Percentiles rank a stretch among this genome's conserved stretches.
Evolutionary conservation across 2,329 filamentous ascomycete genomes (phyloP).

Genomic region (Penicillium sp.): DNA sequence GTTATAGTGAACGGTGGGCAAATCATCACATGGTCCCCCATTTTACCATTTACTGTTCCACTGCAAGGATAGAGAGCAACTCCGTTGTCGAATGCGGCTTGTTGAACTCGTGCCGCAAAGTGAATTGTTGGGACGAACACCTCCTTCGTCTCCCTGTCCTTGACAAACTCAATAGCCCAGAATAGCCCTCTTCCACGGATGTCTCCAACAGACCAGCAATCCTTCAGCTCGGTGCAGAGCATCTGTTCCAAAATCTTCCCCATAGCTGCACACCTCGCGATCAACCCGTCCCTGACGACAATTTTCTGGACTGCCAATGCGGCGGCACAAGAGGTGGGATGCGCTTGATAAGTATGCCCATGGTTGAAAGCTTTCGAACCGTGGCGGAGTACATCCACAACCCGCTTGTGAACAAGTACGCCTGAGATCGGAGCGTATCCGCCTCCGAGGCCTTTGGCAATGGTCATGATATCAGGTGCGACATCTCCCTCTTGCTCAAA

Average conservation of each 20-base stretch:
- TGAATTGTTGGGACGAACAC: not conserved
- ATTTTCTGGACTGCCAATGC: conserved; percentile 1
- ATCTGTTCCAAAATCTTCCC: not conserved
- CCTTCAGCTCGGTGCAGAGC: not conserved
- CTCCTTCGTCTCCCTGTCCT: not conserved
- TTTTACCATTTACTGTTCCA: not conserved
- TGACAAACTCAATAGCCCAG: not conserved
- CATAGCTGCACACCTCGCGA: not conserved
- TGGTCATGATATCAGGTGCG: not conserved
- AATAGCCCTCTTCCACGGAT: not conserved
- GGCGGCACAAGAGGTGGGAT: not conserved
- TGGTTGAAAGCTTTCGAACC: not conserved
- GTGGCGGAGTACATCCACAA: not conserved
- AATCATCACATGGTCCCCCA: not conserved
- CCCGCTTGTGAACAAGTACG: not conserved
- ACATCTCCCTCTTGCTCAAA: not conserved
- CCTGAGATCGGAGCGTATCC: not conserved
- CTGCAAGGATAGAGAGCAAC: not conserved
- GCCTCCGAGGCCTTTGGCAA: not conserved
- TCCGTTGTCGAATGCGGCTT: not conserved
- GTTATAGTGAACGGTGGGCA: not conserved
- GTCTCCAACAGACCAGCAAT: conserved; percentile 1
- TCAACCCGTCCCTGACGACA: not conserved
- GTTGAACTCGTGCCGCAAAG: not conserved
- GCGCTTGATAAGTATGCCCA: not conserved